These are phyloP conservation scores for Deuterostichococcus epilithicus DNA, from an alignment of 139 green algal genomes.

Conservation along the genomic window DNA sequence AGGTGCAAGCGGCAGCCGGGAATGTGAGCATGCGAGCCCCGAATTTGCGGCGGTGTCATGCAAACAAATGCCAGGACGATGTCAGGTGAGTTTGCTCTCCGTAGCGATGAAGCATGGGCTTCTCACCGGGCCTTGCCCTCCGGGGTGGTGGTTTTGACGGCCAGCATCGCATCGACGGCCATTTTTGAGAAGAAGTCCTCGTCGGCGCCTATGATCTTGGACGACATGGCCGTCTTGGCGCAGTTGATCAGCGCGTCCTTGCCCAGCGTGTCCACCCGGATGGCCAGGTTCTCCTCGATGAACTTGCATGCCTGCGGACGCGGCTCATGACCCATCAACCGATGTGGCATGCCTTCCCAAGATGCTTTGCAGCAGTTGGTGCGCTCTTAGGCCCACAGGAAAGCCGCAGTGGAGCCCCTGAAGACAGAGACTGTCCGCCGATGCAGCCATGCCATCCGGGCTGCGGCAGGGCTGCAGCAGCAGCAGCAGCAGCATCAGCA, in stretches of 20 bases:
- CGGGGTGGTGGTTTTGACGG: slow-evolving; percentile 24
- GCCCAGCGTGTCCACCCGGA: slow-evolving; percentile 71
- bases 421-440: too few species aligned
- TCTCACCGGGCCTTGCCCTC: neutral
- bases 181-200: slow-evolving; percentile 86
- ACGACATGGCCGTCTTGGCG: slow-evolving; percentile 91
- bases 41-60: too few species aligned
- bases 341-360: neutral
- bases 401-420: too few species aligned
- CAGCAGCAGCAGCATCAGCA: too few species aligned
- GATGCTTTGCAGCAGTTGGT: too few species aligned
- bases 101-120: neutral
- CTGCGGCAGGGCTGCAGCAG: too few species aligned
- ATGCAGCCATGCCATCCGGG: too few species aligned
- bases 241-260: slow-evolving; percentile 78
- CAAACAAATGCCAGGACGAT: neutral
- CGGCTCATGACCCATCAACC: neutral
- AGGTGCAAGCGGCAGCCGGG: too few species aligned
- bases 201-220: slow-evolving; percentile 84
- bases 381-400: too few species aligned
- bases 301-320: slow-evolving; percentile 80
- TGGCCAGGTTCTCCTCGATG: slow-evolving; percentile 82
- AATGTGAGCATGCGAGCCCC: neutral
- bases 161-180: slow-evolving; percentile 73
- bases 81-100: neutral